Percentiles rank a stretch among this genome's conserved stretches.
phyloP scores from a whole-genome alignment of 371 early-diverging fungal species.

The Choanephora cucurbitarum region DNA sequence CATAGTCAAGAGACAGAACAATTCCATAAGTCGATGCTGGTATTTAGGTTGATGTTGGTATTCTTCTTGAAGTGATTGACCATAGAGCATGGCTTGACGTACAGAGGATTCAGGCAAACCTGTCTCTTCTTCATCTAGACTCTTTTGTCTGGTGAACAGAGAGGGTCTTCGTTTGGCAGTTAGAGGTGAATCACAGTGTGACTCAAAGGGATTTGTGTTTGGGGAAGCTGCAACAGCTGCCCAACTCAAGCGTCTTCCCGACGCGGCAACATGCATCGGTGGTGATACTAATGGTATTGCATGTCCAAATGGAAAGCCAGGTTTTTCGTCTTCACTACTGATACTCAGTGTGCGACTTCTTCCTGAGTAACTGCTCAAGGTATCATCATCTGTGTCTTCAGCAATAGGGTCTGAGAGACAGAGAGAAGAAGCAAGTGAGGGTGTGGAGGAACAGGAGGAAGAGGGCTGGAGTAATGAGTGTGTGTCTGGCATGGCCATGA shows the following conservation, averaged over 20 bases:
- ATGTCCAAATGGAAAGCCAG: too few species aligned
- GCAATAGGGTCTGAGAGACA: not conserved
- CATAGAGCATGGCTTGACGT: slow-evolving; percentile 63
- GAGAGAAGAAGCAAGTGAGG: not conserved
- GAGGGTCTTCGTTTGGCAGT: too few species aligned
- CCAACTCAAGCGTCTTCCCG: slow-evolving; percentile 42
- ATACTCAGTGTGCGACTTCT: slow-evolving; percentile 19
- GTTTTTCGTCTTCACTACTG: slow-evolving; percentile 10
- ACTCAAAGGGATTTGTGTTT: not conserved
- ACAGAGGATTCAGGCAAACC: slow-evolving; percentile 25
- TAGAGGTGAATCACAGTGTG: too few species aligned
- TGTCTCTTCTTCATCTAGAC: slow-evolving; percentile 12
- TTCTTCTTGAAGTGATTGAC: slow-evolving; percentile 67
- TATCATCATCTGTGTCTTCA: slow-evolving; percentile 16
- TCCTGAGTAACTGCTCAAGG: slow-evolving; percentile 7
- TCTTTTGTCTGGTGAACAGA: slow-evolving; percentile 2
- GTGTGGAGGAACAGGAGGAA: too few species aligned
- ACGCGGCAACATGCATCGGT: slow-evolving; percentile 28
- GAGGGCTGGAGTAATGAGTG: too few species aligned
- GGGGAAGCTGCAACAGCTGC: slow-evolving; percentile 37
- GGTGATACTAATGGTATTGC: slow-evolving; percentile 11
- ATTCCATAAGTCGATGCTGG: slow-evolving; percentile 16
- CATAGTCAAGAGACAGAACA: slow-evolving; percentile 79
- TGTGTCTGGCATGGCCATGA: slow-evolving; percentile 28
- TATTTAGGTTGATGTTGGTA: slow-evolving; percentile 56